phyloP scores from a whole-genome alignment of 2,329 filamentous ascomycete genomes.

The Aspergillus tubingensis region DNA sequence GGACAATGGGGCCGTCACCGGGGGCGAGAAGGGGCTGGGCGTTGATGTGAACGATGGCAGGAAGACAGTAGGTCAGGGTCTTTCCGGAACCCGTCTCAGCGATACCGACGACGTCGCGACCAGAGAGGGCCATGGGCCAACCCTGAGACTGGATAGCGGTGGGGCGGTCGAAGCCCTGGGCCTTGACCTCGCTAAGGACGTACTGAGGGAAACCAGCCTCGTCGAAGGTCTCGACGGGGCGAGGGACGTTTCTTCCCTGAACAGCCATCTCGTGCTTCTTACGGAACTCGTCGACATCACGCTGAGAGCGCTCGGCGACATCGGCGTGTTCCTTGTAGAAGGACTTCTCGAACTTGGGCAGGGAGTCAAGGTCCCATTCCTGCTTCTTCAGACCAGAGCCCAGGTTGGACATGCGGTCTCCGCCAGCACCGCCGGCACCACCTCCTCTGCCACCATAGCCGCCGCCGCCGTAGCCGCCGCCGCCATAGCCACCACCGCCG shows the following conservation, averaged over 20 bases:
- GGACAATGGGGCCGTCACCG: constrained; percentile 93
- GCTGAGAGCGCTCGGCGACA: constrained; percentile 71
- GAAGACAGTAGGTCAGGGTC: constrained; percentile 96
- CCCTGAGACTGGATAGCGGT: constrained; percentile 98
- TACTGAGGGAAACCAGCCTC: constrained; percentile 96
- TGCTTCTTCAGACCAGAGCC: constrained; percentile 86
- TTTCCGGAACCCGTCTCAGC: constrained; percentile 99
- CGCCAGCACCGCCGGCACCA: constrained; percentile 63
- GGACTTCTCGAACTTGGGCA: constrained; percentile 98
- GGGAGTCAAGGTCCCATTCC: constrained; percentile 73
- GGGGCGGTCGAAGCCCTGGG: constrained; percentile 89
- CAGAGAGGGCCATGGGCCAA: constrained; percentile 98
- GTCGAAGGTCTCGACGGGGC: constrained; percentile 94
- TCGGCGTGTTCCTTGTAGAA: constrained; percentile 96
- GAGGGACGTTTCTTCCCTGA: constrained; percentile 77
- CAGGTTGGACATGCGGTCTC: constrained; percentile 92
- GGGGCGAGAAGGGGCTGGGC: constrained; percentile 93
- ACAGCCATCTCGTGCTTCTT: constrained; percentile 82
- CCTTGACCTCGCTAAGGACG: constrained; percentile 98
- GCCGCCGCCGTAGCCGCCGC: constrained; percentile 34
- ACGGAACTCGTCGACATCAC: constrained; percentile 87
- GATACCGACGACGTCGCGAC: constrained; percentile 97
- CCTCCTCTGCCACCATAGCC: constrained; percentile 38
- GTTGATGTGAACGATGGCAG: constrained; percentile 99
- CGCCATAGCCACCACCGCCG: constrained; percentile 33